Evolutionary conservation across 2,329 filamentous ascomycete genomes (phyloP), one percentile per base, ranked within the genome.

Genomic region (Fusarium sp.): DNA sequence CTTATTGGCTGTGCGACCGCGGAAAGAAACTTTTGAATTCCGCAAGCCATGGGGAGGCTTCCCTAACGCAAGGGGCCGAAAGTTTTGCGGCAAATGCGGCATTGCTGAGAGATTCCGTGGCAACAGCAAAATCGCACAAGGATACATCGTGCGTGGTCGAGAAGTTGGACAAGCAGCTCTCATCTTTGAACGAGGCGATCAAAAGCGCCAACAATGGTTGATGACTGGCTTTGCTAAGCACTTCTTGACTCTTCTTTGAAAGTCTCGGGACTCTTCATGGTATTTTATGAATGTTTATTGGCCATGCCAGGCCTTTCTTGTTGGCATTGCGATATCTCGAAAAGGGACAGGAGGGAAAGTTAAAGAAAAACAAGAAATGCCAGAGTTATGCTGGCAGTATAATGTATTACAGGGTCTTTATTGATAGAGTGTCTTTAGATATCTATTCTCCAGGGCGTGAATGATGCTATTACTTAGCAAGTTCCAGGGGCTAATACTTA

Each of bases 361-460:
- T 6, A 34, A 7, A 3, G 8, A 2, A 34, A 20, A 11, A 5
- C 11, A 24, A 34, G 17, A 32, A 14, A 3, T 6, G 2, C 28
- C 6, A 32, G 22, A 32, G 28, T 3, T 8, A 9, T 32, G 8
- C 9, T 34, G n/a, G 22, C 8, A 5, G 6, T 20, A 20, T 0
- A 51, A 9, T 2, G 17, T 18, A 3, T 24, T 14, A 18, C 2
- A 3, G 28, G 8, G 8, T 7, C 18, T 24, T 6, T 32, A 51
- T 13, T 32, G 3, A 32, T 14, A 13, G 30, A 32, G 13, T 1
- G 5, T 18, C 11, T 32, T 2, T 24, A 51, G 22, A 20, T 24
- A 51, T 14, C 12, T 18, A 10, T 14, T 14, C 12, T 20, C 18
- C 30, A 14, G 4, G 48, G 22, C 4, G 6, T 34, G 30, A 14